A percentile compares a stretch with the other conserved stretches of the same genome.
Conservation (phyloP, 768 basidiomycete species). For the Terana coerulea region DNA sequence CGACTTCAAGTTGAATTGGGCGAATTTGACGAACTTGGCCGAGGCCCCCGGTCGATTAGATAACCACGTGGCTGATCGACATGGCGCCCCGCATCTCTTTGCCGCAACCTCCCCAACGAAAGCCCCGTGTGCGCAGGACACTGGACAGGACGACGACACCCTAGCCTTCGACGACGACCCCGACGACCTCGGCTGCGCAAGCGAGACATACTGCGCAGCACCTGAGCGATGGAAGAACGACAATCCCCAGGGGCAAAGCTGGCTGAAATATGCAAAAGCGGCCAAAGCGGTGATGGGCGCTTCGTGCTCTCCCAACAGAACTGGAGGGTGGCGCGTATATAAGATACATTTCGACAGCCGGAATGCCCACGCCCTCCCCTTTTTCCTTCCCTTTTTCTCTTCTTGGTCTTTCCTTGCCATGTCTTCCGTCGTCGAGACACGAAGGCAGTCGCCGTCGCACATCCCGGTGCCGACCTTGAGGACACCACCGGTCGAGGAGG, state of each 20-base stretch:
- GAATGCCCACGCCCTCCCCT: background rate
- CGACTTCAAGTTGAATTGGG: no score
- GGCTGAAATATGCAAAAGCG: background rate
- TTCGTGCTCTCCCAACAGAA: background rate
- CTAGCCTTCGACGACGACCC: background rate
- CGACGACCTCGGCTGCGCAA: background rate
- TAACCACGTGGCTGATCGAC: background rate
- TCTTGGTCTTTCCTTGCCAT: conserved; percentile 19
- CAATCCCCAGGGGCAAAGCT: background rate
- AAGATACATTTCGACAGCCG: background rate
- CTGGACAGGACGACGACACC: background rate
- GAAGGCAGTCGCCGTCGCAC: conserved; percentile 19
- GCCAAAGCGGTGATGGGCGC: background rate
- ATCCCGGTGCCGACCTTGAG: background rate
- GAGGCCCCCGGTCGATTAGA: no score
- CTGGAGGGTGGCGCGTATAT: background rate
- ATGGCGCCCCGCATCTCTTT: no score
- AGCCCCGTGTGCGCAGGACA: background rate
- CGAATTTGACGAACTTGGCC: no score
- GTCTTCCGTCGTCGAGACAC: conserved; percentile 26
- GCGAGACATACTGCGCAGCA: background rate
- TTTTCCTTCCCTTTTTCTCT: conserved; percentile 1
- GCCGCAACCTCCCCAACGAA: background rate
- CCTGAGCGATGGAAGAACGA: background rate
- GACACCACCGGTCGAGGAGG: conserved; percentile 15